Evolutionary conservation across 23 red algal species (phyloP).

Genomic region (Pyropia haitanensis): DNA sequence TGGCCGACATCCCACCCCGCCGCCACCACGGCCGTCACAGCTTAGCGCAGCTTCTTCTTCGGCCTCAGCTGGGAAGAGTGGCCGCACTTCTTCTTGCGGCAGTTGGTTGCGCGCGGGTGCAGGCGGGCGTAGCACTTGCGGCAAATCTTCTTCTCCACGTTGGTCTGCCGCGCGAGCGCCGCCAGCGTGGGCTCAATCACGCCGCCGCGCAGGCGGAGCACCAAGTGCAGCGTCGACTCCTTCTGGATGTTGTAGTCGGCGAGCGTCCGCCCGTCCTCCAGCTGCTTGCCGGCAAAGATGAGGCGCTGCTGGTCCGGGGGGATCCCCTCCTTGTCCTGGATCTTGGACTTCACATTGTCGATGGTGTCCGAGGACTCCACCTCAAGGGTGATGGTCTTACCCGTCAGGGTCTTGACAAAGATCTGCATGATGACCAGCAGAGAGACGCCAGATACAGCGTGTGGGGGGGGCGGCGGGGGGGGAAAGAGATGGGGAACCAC

Average conservation of each 20-base stretch:
- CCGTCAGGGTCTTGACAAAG: slow-evolving; percentile 98
- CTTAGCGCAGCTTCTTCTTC: slow-evolving; percentile 59
- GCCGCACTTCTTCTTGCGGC: slow-evolving; percentile 99
- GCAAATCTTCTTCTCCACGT: slow-evolving; percentile 91
- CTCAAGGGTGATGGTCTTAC: slow-evolving; percentile 97
- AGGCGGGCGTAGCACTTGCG: slow-evolving; percentile 98
- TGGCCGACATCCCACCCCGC: too few species aligned
- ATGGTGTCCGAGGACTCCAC: slow-evolving; percentile 97
- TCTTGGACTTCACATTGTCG: slow-evolving; percentile 98
- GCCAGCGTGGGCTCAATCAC: slow-evolving; percentile 92
- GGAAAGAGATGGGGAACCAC: too few species aligned
- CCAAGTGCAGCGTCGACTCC: slow-evolving; percentile 97
- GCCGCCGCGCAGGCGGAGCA: slow-evolving; percentile 90
- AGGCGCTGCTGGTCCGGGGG: slow-evolving; percentile 97
- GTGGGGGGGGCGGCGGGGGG: too few species aligned
- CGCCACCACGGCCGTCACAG: background rate
- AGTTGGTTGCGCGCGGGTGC: slow-evolving; percentile 75
- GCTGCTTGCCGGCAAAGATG: slow-evolving; percentile 98
- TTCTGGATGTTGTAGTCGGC: slow-evolving; percentile 99
- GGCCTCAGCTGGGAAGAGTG: slow-evolving; percentile 51
- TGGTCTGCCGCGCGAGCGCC: slow-evolving; percentile 78
- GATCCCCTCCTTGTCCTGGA: slow-evolving; percentile 98
- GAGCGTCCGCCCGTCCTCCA: slow-evolving; percentile 96
- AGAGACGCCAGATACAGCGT: too few species aligned
- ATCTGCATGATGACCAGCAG: slow-evolving; percentile 75